Conservation (phyloP, 306 rosid species). For the Vigna hirtella region DNA sequence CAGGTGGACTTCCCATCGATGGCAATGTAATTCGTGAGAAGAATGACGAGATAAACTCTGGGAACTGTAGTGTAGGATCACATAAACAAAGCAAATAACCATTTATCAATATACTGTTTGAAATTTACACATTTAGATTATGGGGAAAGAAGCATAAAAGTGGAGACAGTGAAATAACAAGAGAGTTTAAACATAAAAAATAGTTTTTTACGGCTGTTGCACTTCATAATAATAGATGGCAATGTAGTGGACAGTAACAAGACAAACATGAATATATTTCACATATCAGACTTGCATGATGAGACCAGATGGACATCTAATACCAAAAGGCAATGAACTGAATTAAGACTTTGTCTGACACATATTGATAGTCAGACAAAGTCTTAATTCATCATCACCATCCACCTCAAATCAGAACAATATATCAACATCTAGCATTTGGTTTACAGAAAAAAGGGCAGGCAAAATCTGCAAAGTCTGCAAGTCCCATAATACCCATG, state of each 20-base stretch:
- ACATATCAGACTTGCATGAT: conserved; percentile 8
- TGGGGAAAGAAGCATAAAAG: not conserved
- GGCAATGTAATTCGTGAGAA: conserved; percentile 82
- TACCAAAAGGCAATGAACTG: not conserved
- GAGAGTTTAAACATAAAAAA: not conserved
- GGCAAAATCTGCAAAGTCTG: not conserved
- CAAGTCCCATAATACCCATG: not conserved
- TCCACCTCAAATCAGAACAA: not conserved
- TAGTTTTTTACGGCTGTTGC: conserved; percentile 1
- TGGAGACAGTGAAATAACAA: conserved; percentile 18
- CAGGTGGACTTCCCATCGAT: conserved; percentile 65
- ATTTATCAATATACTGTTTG: conserved; percentile 30
- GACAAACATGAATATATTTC: conserved; percentile 15
- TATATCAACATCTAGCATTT: conserved; percentile 11
- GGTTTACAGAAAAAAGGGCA: conserved; percentile 1
- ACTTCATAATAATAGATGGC: conserved; percentile 11
- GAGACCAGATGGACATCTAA: conserved; percentile 11
- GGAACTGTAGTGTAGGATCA: conserved; percentile 64
- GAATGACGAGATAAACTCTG: conserved; percentile 69
- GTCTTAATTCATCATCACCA: not conserved
- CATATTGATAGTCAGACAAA: conserved; percentile 5
- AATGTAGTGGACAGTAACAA: conserved; percentile 11
- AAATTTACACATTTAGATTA: not conserved
- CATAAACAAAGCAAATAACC: conserved; percentile 42
- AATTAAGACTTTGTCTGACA: not conserved